phyloP scores from a whole-genome alignment of 305 asterid species.

The Fraxinus floribunda region DNA sequence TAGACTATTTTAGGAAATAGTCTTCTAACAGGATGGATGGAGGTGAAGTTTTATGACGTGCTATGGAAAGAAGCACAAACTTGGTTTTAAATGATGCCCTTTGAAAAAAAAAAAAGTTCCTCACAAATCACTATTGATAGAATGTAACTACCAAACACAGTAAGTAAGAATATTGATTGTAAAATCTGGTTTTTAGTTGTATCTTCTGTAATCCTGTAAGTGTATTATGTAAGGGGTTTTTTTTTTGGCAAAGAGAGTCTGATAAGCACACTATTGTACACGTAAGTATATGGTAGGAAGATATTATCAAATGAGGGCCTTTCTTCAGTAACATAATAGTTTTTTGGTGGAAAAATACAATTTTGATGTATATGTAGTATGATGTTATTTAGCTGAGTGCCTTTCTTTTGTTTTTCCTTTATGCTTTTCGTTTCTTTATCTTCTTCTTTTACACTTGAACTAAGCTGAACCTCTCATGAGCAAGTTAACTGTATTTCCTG shows the following conservation, averaged over 20 bases:
- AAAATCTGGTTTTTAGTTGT: neutral
- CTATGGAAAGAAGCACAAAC: neutral
- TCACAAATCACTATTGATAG: neutral
- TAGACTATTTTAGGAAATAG: too few relatives aligned
- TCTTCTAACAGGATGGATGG: neutral
- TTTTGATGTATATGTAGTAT: neutral
- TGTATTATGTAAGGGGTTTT: neutral
- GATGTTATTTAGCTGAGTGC: neutral
- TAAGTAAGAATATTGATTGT: too few relatives aligned
- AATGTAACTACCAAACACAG: neutral
- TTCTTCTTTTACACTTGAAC: neutral
- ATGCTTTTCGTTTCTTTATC: neutral
- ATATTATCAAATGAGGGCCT: neutral
- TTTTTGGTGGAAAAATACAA: neutral
- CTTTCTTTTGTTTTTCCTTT: neutral
- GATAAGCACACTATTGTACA: neutral
- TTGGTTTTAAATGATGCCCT: neutral
- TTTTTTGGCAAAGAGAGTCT: neutral
- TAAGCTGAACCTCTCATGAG: neutral
- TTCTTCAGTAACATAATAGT: neutral
- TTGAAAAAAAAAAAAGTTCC: neutral
- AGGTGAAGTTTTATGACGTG: neutral
- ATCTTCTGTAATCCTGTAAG: neutral
- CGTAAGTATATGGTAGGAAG: neutral
- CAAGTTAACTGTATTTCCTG: neutral